Evolutionary conservation across 768 basidiomycete species (phyloP).

Genomic region (Hygrocybe coccinea): DNA sequence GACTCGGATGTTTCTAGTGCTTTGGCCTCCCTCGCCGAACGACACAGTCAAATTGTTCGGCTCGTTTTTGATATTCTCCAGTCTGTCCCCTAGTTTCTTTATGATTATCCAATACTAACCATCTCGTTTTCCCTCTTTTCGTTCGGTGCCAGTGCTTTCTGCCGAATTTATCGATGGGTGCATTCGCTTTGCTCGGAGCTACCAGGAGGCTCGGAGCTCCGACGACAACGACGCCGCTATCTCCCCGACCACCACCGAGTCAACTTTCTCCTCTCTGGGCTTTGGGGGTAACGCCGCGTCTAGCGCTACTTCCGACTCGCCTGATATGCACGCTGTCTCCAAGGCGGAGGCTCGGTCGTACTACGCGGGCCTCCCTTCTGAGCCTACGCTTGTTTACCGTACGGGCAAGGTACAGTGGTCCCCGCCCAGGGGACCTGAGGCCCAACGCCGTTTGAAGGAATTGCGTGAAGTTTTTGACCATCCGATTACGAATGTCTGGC

Average conservation of each 20-base stretch:
- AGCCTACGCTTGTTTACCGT: constrained; percentile 24
- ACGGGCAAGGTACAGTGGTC: constrained; percentile 28
- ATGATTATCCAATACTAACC: background rate
- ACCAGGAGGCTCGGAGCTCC: too few relatives aligned
- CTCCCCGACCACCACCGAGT: background rate
- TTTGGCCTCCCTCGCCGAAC: too few relatives aligned
- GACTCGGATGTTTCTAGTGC: too few relatives aligned
- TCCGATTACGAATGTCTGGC: constrained; percentile 29
- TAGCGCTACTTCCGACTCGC: constrained; percentile 16
- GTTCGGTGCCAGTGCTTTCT: background rate
- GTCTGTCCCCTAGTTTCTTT: constrained; percentile 2
- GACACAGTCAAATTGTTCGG: background rate
- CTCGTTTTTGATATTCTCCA: background rate
- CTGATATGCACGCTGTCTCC: constrained; percentile 17
- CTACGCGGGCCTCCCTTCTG: constrained; percentile 28
- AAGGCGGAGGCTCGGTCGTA: constrained; percentile 23
- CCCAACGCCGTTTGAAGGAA: constrained; percentile 27
- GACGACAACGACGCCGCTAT: too few relatives aligned
- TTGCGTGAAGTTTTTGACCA: constrained; percentile 28
- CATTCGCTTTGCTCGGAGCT: too few relatives aligned
- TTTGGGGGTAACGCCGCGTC: constrained; percentile 3
- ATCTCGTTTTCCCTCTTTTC: constrained; percentile 4
- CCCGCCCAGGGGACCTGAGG: constrained; percentile 18
- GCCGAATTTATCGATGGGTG: background rate
- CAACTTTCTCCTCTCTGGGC: constrained; percentile 6